Conservation (phyloP, 2,329 filamentous ascomycete genomes). For the Colletotrichum coccodes region DNA sequence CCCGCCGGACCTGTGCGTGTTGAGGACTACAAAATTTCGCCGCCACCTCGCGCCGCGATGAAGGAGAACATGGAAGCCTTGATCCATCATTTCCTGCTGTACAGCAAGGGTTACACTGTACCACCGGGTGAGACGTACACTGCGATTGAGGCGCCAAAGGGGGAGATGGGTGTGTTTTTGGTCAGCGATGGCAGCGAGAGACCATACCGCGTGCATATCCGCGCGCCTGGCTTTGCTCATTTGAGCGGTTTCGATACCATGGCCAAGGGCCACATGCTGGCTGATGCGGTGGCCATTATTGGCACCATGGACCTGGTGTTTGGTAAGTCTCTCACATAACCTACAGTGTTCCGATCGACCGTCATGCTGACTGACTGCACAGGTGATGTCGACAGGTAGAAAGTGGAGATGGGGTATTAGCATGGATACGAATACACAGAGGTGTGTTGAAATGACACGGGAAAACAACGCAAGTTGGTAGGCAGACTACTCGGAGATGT, state of each 20-base stretch:
- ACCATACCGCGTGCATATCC: constrained; percentile 97
- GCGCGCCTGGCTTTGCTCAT: constrained; percentile 96
- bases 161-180: constrained; percentile 97
- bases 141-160: constrained; percentile 99
- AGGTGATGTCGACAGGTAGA: too few relatives aligned
- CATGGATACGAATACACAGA: too few relatives aligned
- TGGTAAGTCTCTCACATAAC: constrained; percentile 72
- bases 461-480: too few relatives aligned
- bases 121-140: constrained; percentile 98
- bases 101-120: constrained; percentile 97
- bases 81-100: constrained; percentile 98
- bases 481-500: too few relatives aligned
- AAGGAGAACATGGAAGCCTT: constrained; percentile 99
- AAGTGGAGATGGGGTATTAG: too few relatives aligned
- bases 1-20: constrained; percentile 92
- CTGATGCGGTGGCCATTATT: constrained; percentile 96
- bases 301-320: constrained; percentile 91
- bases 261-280: constrained; percentile 89
- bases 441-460: too few relatives aligned
- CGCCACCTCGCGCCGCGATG: constrained; percentile 94
- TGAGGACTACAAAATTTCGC: constrained; percentile 98
- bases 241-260: constrained; percentile 94
- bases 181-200: constrained; percentile 97
- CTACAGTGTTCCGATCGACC: too few relatives aligned
- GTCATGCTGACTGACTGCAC: too few relatives aligned